Evolutionary conservation across 2,329 filamentous ascomycete genomes (phyloP).

Genomic region (Cordyceps pruinosa): DNA sequence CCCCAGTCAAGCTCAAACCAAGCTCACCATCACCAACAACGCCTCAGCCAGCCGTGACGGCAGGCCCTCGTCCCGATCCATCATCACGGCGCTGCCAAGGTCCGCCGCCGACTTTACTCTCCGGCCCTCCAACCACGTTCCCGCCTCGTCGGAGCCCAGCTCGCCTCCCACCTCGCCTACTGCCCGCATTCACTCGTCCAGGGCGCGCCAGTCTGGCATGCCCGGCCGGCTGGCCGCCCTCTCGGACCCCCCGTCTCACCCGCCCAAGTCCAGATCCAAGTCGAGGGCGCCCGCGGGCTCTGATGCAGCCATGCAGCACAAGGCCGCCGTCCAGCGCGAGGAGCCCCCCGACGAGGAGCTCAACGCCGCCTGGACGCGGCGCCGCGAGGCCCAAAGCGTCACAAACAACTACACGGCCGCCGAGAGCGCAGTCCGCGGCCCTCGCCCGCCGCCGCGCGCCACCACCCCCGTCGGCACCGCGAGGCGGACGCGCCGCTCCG

Average conservation of each 20-base stretch:
- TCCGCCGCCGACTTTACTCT: slow-evolving; percentile 12
- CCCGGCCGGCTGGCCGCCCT: slow-evolving; percentile 30
- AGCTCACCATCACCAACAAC: not conserved
- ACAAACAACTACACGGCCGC: slow-evolving; percentile 29
- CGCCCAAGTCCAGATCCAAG: slow-evolving; percentile 20
- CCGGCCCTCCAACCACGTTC: not conserved
- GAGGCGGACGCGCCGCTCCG: slow-evolving; percentile 31
- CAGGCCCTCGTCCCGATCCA: slow-evolving; percentile 25
- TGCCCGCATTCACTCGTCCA: slow-evolving; percentile 7
- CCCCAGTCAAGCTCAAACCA: not conserved
- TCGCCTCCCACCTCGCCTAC: slow-evolving; percentile 24
- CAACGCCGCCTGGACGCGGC: slow-evolving; percentile 27
- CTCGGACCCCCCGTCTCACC: slow-evolving; percentile 27
- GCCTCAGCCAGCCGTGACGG: slow-evolving; percentile 2
- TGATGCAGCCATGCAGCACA: slow-evolving; percentile 8
- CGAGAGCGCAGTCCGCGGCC: slow-evolving; percentile 34
- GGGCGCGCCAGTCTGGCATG: slow-evolving; percentile 29
- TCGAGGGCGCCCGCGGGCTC: not conserved
- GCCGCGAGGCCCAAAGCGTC: slow-evolving; percentile 32
- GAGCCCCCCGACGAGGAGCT: slow-evolving; percentile 20
- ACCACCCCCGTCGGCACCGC: slow-evolving; percentile 27
- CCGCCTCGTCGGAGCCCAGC: slow-evolving; percentile 26
- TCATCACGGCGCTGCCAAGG: slow-evolving; percentile 33
- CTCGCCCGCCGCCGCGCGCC: slow-evolving; percentile 21
- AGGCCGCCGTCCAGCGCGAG: slow-evolving; percentile 15